Evolutionary conservation across 345 rosid genomes (phyloP).

Genomic region (Lagerstroemia speciosa): DNA sequence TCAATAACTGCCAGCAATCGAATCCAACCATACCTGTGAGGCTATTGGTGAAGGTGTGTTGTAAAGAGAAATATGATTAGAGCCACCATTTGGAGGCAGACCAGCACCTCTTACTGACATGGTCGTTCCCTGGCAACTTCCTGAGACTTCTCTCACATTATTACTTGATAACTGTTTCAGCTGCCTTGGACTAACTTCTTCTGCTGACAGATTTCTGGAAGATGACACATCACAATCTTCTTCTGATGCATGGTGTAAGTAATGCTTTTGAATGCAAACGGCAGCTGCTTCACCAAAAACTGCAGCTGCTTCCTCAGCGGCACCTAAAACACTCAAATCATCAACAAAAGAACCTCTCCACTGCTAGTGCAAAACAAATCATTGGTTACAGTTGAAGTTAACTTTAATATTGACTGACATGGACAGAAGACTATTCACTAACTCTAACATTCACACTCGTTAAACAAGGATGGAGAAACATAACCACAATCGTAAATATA

Average conservation of each 20-base stretch:
- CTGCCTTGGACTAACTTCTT: conserved; percentile 64
- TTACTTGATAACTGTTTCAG: conserved; percentile 55
- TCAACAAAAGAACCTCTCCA: neutral
- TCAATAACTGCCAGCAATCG: neutral
- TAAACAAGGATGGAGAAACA: no score
- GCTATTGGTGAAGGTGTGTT: conserved; percentile 89
- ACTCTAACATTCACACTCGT: neutral
- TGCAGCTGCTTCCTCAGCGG: conserved; percentile 81
- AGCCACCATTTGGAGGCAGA: conserved; percentile 62
- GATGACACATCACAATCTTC: conserved; percentile 57
- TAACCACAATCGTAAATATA: neutral
- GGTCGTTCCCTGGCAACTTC: conserved; percentile 46
- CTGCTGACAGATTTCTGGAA: conserved; percentile 32
- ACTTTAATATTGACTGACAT: neutral
- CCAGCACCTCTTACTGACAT: conserved; percentile 31
- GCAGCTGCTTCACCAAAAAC: conserved; percentile 90
- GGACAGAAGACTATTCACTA: neutral
- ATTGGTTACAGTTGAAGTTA: neutral
- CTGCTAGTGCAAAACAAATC: neutral
- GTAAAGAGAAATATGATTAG: conserved; percentile 57
- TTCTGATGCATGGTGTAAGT: conserved; percentile 34
- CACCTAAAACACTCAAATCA: conserved; percentile 33
- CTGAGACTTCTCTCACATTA: conserved; percentile 62
- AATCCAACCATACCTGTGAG: conserved; percentile 46
- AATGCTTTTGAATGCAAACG: conserved; percentile 77